Evolutionary conservation across 345 rosid species (phyloP).

Genomic region (Brassica carinata): DNA sequence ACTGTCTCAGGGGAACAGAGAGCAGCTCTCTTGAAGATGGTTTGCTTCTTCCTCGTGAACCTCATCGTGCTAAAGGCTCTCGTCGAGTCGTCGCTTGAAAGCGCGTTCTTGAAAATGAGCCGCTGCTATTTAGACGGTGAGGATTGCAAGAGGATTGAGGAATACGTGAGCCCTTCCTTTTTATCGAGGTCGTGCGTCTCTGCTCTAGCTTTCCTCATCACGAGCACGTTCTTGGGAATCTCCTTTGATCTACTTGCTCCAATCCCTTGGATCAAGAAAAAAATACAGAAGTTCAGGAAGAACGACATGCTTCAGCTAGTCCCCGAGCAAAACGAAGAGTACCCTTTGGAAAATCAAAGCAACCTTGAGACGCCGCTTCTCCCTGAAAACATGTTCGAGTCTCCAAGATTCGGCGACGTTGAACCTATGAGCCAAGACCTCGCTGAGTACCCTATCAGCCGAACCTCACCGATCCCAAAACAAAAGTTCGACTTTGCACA

Average conservation of each 20-base stretch:
- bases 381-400: slow-evolving; percentile 60
- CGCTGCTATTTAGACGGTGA: slow-evolving; percentile 95
- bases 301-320: slow-evolving; percentile 98
- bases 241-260: slow-evolving; percentile 92
- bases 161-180: slow-evolving; percentile 93
- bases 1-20: slow-evolving; percentile 91
- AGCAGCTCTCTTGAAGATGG: slow-evolving; percentile 97
- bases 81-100: slow-evolving; percentile 88
- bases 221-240: slow-evolving; percentile 92
- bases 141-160: slow-evolving; percentile 96
- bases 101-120: slow-evolving; percentile 83
- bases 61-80: slow-evolving; percentile 83
- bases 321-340: slow-evolving; percentile 85
- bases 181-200: slow-evolving; percentile 91
- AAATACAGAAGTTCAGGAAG: slow-evolving; percentile 78
- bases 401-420: slow-evolving; percentile 53
- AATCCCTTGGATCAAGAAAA: slow-evolving; percentile 95
- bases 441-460: slow-evolving; percentile 74
- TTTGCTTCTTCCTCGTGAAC: slow-evolving; percentile 96
- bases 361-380: slow-evolving; percentile 76
- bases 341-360: slow-evolving; percentile 71
- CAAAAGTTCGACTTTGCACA: slow-evolving; percentile 97
- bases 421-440: slow-evolving; percentile 73
- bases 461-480: slow-evolving; percentile 89
- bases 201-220: slow-evolving; percentile 87